Conservation (phyloP, 2,329 filamentous ascomycete species). For the Aspergillus sergii region DNA sequence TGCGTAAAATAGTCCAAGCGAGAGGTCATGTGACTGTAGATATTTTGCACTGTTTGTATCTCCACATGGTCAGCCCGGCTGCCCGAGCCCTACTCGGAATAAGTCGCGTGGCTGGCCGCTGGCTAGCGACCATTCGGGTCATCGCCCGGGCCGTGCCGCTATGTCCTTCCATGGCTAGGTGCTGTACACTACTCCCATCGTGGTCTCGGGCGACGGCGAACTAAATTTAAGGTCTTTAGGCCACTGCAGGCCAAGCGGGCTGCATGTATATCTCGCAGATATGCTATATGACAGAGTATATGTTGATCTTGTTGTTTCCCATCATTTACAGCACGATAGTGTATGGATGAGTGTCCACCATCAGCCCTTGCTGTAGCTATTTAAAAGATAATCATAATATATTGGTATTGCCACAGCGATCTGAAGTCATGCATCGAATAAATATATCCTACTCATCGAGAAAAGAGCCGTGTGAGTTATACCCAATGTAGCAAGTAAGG, state of each 20-base stretch:
- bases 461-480: not conserved
- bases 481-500: not conserved
- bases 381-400: not conserved
- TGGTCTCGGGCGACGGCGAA: not conserved
- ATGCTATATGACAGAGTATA: not conserved
- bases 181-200: not conserved
- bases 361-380: not conserved
- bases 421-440: no score
- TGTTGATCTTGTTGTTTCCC: not conserved
- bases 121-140: slow-evolving; percentile 3
- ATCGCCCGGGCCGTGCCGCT: slow-evolving; percentile 14
- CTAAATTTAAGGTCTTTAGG: slow-evolving; percentile 4
- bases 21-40: slow-evolving; percentile 11
- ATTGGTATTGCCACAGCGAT: not conserved
- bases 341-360: not conserved
- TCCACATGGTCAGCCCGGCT: not conserved
- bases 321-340: not conserved
- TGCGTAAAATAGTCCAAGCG: slow-evolving; percentile 16
- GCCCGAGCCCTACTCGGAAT: not conserved
- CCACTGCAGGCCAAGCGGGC: not conserved
- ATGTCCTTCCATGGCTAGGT: not conserved
- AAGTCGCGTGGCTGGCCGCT: not conserved
- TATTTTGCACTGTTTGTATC: slow-evolving; percentile 14
- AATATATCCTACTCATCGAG: not conserved
- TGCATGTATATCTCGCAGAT: not conserved